Base-by-base conservation (phyloP, 805 yeast genomes). In the Saccharomyces mikatae region DNA sequence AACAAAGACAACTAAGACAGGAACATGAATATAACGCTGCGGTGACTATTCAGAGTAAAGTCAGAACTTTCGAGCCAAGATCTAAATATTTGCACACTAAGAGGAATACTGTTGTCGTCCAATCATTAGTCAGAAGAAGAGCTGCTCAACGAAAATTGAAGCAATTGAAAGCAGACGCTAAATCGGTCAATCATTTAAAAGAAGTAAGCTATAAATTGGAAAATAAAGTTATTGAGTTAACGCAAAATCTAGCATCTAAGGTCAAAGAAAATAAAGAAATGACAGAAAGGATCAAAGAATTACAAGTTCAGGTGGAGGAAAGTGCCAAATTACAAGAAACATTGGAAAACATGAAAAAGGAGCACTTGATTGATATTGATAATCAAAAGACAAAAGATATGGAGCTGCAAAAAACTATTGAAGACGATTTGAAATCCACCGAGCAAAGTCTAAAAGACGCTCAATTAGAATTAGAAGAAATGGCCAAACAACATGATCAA, bases 191-290 rank as follows among this genome's bases (percentile, higher is more conserved):
- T 68, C 95, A 86, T 67, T 80, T 89, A 75, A 83, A 89, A 71
- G 96, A 92, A 69, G 96, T 89, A 44, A 90, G 96, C 64, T 94
- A 89, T 73, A 83, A 87, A 69, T 80, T 95, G 64, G 99, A 94
- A 71, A 94, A 94, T 72, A 94, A 95, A 77, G 97, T 95, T n/a
- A 90, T 94, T 60, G 96, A 91, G 71, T 80, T 94, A 62, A 92
- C 97, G 3, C 95, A 92, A 66, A 80, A 86, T 11, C 76, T 92
- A 57, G 82, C 96, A 0, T 73, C 83, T 41, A 87, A 89, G 69
- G 84, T 87, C 27, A 87, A 82, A 60, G 97, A 89, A 62, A 91
- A 91, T 71, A 86, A 85, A 74, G 80, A 78, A 57, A 76, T 92
- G 65, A 77, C 81, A 56, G 71, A 73, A 14, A 86, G 87, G 63